These are phyloP conservation scores for Casuarina equisetifolia DNA, from an alignment of 306 rosid species.

Conservation along the genomic window DNA sequence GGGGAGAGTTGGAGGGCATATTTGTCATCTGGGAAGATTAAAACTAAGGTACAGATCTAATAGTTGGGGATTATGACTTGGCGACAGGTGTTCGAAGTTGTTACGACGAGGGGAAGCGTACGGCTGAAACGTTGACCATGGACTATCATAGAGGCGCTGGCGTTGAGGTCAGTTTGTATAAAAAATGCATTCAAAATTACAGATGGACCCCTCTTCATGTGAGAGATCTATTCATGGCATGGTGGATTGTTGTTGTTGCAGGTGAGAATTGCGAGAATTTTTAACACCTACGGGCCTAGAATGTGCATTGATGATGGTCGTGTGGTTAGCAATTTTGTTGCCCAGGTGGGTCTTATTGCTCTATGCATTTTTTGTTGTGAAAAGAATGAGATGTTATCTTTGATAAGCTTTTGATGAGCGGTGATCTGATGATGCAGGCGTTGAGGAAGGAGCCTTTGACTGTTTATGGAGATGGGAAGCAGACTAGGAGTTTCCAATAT, in stretches of 20 bases:
- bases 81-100: conserved; percentile 97
- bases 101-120: conserved; percentile 98
- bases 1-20: background rate
- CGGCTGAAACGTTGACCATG: conserved; percentile 98
- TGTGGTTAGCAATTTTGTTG: conserved; percentile 96
- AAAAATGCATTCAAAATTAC: no score
- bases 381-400: conserved; percentile 2
- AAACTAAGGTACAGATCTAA: background rate
- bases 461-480: conserved; percentile 98
- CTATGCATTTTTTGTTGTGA: background rate
- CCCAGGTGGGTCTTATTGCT: conserved; percentile 52
- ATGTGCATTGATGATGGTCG: conserved; percentile 99
- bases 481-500: conserved; percentile 97
- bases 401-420: conserved; percentile 17
- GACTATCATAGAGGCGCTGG: conserved; percentile 95
- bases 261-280: conserved; percentile 99
- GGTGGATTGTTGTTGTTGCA: conserved; percentile 22
- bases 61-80: conserved; percentile 1
- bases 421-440: conserved; percentile 60
- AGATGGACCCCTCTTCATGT: background rate
- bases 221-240: background rate
- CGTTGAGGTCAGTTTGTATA: conserved; percentile 53
- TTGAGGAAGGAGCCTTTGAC: conserved; percentile 94
- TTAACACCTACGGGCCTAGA: conserved; percentile 95
- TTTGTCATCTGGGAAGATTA: background rate